Evolutionary conservation across 495 filamentous ascomycete species (phyloP), one percentile per base, ranked within the genome.

Genomic region (Lophiostoma macrostomum): DNA sequence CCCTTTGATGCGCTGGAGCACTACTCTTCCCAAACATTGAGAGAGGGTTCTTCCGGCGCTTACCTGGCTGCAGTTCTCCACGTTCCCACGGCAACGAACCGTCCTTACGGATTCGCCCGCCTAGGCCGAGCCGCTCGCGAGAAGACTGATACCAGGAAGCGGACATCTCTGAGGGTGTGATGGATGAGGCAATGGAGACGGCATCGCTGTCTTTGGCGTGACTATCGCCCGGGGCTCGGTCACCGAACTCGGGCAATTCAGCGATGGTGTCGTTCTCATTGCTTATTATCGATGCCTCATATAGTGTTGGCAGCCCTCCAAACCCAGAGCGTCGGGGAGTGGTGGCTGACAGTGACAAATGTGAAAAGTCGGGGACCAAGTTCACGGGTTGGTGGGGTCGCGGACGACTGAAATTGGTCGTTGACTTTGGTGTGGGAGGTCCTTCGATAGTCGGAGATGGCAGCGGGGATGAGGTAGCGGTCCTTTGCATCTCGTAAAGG

Each of bases 121-220:
- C 67, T 5, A 68, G 45, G 1, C 68, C 67, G 5, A 71, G 60
- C 29, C 68, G 54, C 50, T 71, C 64, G 41, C 65, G 64, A 13
- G 68, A 62, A 10, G 62, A 56, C 39, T 52, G 49, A 35, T 48
- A 64, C 64, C 66, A 67, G 44, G 58, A 64, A 28, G 44, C 64
- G 4, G 59, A 64, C 58, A 67, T 63, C n/a, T 42, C 60, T 12
- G 60, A 61, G 1, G 64, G 64, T 14, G 64, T 61, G 1, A 63
- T 25, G 6, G 39, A 44, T 34, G 50, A 35, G 13, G 56, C 56
- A 22, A 59, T 50, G n/a, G 49, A 59, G 8, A 25, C 23, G 19
- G 39, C 34, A 50, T 50, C 44, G 11, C 36, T 57, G 14, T 36
- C 16, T 27, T 27, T 35, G n/a, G n/a, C n/a, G n/a, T n/a, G n/a